Base-by-base conservation (phyloP, 2,329 filamentous ascomycete species). In the Xylaria sp. region DNA sequence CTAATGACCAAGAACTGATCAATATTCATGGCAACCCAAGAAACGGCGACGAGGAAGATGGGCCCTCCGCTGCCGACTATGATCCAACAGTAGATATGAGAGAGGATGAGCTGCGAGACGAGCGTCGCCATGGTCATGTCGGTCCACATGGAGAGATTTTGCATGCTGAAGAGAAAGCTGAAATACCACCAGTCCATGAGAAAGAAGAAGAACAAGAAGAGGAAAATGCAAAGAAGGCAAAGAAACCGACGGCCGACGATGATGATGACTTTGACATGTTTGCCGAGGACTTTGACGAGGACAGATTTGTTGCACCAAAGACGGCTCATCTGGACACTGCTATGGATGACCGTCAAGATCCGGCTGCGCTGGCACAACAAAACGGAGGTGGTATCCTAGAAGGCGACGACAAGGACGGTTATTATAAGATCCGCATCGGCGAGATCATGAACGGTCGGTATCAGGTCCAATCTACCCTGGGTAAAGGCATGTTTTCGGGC, bases 401-500 rank as follows among this genome's bases (percentile, higher is more conserved):
- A 76, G 95, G 97, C 68, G 94, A 97, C 77, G 96, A 98, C 78
- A 90, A 92, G 61, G 94, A 99, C 77, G 96, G 95, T 6, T 98
- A 98, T 79, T 99, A 98, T 85, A 97, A 96, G 80, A 90, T 97
- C 66, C 93, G 97, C 66, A 89, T 94, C 48, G 94, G 95, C 76
- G 96, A 99, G 83, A 83, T 98, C 60, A 86, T 99, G 71, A 92
- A 97, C 74, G 90, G 90, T 36, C 92, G 94, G 40, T 98, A 98
- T 80, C 93, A 96, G 78, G 89, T 99, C 38, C 92, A 95, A 79
- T 89, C 94, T 67, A 91, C 91, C 61, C 86, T 99, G 26, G 96
- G 96, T 71, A 94, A 93, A 80, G 96, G 96, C 75, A 97, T 97
- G 87, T 99, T 97, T 79, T 97, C 96, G 0, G 94, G 93, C 9